Evolutionary conservation across 1,284 basidiomycete species (phyloP).

Genomic region (Ganoderma multipileum): DNA sequence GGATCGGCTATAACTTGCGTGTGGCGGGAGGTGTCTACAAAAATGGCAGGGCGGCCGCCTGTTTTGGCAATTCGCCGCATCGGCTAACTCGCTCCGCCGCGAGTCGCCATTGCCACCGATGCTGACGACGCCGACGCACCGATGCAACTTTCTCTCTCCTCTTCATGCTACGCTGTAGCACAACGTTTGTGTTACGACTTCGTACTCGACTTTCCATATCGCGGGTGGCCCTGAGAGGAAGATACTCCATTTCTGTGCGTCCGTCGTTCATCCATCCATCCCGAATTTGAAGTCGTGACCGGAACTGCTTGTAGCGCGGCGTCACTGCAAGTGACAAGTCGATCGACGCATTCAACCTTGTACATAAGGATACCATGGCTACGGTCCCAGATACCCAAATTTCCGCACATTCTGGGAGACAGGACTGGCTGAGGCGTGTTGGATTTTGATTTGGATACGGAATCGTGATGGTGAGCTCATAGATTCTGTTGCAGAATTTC

Average conservation of each 20-base stretch:
- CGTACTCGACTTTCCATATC: not conserved
- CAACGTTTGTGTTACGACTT: not conserved
- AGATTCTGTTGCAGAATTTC: constrained; percentile 31
- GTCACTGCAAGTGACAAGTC: not conserved
- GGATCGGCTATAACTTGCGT: no score
- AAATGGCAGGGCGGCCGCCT: no score
- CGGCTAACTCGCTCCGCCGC: no score
- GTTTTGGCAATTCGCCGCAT: no score
- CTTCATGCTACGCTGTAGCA: not conserved
- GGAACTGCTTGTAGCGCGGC: no score
- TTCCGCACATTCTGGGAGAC: not conserved
- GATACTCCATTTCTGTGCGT: not conserved
- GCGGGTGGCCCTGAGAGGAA: not conserved
- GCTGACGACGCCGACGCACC: not conserved
- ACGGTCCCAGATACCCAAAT: not conserved
- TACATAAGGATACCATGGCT: not conserved
- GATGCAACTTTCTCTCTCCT: not conserved
- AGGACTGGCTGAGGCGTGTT: constrained; percentile 22
- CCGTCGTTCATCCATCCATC: not conserved
- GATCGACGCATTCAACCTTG: not conserved
- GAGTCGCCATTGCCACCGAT: no score
- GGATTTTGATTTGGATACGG: not conserved
- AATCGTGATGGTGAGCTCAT: not conserved
- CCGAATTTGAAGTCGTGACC: no score
- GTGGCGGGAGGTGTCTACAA: no score